Evolutionary conservation across 257 asterid species (phyloP).

Genomic region (Galeopsis tetrahit): DNA sequence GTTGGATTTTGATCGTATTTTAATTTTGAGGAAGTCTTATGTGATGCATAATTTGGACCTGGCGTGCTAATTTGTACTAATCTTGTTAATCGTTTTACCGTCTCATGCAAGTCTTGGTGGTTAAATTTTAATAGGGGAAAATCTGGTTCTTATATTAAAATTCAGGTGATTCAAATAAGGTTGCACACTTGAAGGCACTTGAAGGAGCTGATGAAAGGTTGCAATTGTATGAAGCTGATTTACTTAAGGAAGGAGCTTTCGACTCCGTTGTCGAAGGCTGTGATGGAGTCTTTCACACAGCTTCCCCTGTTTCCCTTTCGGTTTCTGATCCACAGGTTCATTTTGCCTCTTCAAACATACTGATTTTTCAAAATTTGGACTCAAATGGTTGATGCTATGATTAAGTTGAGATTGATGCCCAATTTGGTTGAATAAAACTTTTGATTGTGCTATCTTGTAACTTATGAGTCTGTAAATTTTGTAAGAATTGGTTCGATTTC

Average conservation of each 20-base stretch:
- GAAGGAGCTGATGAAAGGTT: conserved; percentile 67
- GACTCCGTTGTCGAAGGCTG: conserved; percentile 62
- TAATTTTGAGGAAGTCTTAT: no score
- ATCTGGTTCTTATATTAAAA: not conserved
- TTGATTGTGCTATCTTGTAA: not conserved
- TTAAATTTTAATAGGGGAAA: not conserved
- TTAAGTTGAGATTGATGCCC: not conserved
- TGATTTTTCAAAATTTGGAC: not conserved
- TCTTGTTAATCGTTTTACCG: no score
- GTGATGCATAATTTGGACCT: no score
- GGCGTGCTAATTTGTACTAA: no score
- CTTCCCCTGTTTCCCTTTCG: conserved; percentile 52
- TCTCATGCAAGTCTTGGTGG: no score
- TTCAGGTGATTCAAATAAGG: conserved; percentile 57
- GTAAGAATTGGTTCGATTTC: not conserved
- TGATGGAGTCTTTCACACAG: conserved; percentile 65
- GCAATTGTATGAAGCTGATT: conserved; percentile 50
- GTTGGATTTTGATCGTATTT: not conserved
- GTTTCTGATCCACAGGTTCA: conserved; percentile 50
- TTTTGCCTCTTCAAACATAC: not conserved
- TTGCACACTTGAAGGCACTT: conserved; percentile 50
- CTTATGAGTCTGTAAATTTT: not conserved
- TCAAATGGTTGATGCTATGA: not conserved
- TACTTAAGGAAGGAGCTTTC: conserved; percentile 56
- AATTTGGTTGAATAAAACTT: not conserved